Evolutionary conservation across 768 basidiomycete genomes (phyloP), one percentile per base, ranked within the genome.

Genomic region (Amanita rimosa): DNA sequence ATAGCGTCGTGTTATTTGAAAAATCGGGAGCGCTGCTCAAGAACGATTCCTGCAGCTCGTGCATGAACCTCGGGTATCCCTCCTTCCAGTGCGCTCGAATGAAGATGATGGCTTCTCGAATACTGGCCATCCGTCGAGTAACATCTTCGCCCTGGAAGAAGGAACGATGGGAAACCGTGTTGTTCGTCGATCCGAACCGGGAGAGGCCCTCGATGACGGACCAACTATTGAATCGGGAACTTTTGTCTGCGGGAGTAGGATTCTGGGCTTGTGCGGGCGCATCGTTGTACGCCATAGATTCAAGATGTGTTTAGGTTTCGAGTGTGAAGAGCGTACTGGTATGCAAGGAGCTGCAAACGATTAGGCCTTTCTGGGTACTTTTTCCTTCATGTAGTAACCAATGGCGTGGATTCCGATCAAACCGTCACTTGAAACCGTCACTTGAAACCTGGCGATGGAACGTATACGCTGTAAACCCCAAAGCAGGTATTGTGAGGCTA

Each of bases 141-240:
- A 59, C 58, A 5, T 42, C 49, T 26, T 41, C 40, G 3, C 58
- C 57, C 8, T 54, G 49, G 40, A 55, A 57, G 49, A 59, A 59
- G 14, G 47, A 53, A 14, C 52, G 47, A 4, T 49, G 31, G 19
- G 52, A 49, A 7, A 42, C 16, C 0, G 45, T 36, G 35, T 35
- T 37, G 41, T 44, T 47, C 14, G 40, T 24, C 17, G 52, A 42
- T 31, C 46, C 41, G 13, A 48, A 48, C 16, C 50, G 45, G 7
- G 46, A 48, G 19, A 52, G 38, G n/a, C 47, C 43, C 26, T 48
- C 47, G n/a, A 52, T 29, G 5, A 39, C 35, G 21, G 39, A 46
- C 52, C 52, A 53, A 29, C 44, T 34, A 26, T 36, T 49, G 37
- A 53, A 53, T 33, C 52, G 39, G 16, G 33, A 13, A 8, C 21